Evolutionary conservation across 176 grass and related monocot genomes (phyloP), one percentile per base, ranked within the genome.

Genomic region (Elymus sibiricus): DNA sequence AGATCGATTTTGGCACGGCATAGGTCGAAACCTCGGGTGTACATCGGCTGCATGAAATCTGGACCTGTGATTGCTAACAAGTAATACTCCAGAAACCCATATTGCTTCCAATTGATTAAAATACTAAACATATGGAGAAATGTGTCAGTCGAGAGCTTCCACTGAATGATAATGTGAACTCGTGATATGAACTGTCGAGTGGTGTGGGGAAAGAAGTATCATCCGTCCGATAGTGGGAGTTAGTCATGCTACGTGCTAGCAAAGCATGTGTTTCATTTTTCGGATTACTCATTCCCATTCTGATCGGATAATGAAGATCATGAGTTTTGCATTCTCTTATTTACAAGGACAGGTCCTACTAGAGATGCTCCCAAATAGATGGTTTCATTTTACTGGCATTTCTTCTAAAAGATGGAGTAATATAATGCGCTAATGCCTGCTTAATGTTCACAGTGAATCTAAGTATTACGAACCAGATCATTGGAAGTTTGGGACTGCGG

Each of bases 11-110:
- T 95, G 70, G 71, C 66, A 10, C 83, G 72, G 5, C 86, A 95
- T 62, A 92, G 84, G 32, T 77, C 78, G 28, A 95, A 95, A 86
- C 72, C 86, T 76, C 88, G 80, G 17, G 86, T 86, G 42, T 95
- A 95, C 74, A 95, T 92, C 37, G 93, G 93, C 40, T 95, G 93
- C 65, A 95, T 95, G 93, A 95, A 95, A 76, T 92, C 93, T 1
- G 93, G 93, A 40, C 93, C 88, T 63, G 90, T 95, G 83, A 15
- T 95, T 78, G 53, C 88, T 70, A 86, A 90, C 68, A 86, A 90
- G 93, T 95, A 89, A 87, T 1, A 35, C 34, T 67, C 42, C 25
- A 53, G 61, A 62, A 73, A 38, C 64, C 21, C 67, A 21, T 14
- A 73, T 37, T 32, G 59, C 42, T 73, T 74, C 12, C 29, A 61